Evolutionary conservation across 805 yeast genomes (phyloP).

Genomic region (Blastobotrys mokoenaii): DNA sequence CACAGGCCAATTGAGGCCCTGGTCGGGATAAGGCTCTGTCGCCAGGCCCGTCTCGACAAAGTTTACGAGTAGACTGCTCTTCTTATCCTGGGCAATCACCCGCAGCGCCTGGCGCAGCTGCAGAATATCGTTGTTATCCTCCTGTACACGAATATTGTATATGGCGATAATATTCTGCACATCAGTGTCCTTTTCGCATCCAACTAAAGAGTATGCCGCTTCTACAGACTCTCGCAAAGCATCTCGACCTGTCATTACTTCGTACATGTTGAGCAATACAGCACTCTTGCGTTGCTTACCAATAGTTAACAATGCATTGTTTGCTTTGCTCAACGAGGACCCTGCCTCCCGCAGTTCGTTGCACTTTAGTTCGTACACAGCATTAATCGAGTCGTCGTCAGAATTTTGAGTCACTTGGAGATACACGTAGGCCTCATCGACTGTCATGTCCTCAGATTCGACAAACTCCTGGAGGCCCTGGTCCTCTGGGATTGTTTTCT

Average conservation of each 20-base stretch:
- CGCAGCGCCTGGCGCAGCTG: constrained; percentile 50
- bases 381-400: constrained; percentile 63
- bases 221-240: constrained; percentile 21
- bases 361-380: constrained; percentile 61
- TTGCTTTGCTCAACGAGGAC: constrained; percentile 9
- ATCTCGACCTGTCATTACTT: constrained; percentile 14
- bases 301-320: constrained; percentile 23
- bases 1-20: constrained; percentile 65
- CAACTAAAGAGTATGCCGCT: constrained; percentile 43
- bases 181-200: constrained; percentile 40
- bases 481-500: constrained; percentile 8
- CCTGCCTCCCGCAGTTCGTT: constrained; percentile 33
- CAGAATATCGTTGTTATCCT: constrained; percentile 42
- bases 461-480: constrained; percentile 11
- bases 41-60: constrained; percentile 58
- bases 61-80: constrained; percentile 46
- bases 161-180: constrained; percentile 49
- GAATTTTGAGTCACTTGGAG: constrained; percentile 45
- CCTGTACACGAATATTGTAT: constrained; percentile 40
- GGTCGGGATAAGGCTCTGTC: constrained; percentile 6
- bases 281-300: constrained; percentile 24
- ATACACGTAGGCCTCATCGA: constrained; percentile 41
- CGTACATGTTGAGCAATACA: constrained; percentile 24
- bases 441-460: constrained; percentile 39
- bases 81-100: constrained; percentile 44